A percentile compares a stretch with the other conserved stretches of the same genome.
These are phyloP conservation scores for Gymnopilus junonius DNA, from an alignment of 768 basidiomycete genomes.

Conservation along the genomic window DNA sequence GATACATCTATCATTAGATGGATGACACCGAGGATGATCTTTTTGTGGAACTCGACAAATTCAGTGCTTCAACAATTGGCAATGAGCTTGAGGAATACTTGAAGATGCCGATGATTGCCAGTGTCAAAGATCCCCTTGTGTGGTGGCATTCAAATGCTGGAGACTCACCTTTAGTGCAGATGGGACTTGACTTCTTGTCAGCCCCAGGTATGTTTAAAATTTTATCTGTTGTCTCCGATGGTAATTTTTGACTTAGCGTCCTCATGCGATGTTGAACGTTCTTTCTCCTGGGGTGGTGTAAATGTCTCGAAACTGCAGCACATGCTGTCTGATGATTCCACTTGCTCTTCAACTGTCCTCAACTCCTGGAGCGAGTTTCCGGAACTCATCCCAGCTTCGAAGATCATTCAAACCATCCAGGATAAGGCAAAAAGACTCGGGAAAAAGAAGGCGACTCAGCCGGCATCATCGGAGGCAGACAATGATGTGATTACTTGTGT, in stretches of 20 bases:
- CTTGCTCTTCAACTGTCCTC: neutral
- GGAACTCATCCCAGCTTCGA: neutral
- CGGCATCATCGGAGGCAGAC: neutral
- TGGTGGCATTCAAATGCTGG: constrained; percentile 16
- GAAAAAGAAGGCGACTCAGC: neutral
- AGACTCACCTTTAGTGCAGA: constrained; percentile 14
- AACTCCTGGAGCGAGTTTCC: neutral
- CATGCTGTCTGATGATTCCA: constrained; percentile 27
- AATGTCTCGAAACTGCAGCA: constrained; percentile 29
- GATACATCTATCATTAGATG: neutral
- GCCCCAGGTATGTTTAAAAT: constrained; percentile 11
- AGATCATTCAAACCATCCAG: neutral
- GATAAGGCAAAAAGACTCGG: neutral
- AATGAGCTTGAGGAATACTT: constrained; percentile 18
- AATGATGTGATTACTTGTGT: neutral
- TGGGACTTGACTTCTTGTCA: constrained; percentile 17
- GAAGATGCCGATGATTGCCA: constrained; percentile 1
- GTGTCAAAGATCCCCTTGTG: constrained; percentile 10
- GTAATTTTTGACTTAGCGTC: constrained; percentile 21
- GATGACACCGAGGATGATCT: neutral
- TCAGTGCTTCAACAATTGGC: neutral
- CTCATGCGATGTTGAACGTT: constrained; percentile 31
- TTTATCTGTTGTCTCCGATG: constrained; percentile 8
- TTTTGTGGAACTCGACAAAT: neutral
- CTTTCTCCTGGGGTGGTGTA: constrained; percentile 32